Evolutionary conservation across 208 protist species (phyloP), one percentile per base, ranked within the genome.

Genomic region (Crithidia acanthocephali): DNA sequence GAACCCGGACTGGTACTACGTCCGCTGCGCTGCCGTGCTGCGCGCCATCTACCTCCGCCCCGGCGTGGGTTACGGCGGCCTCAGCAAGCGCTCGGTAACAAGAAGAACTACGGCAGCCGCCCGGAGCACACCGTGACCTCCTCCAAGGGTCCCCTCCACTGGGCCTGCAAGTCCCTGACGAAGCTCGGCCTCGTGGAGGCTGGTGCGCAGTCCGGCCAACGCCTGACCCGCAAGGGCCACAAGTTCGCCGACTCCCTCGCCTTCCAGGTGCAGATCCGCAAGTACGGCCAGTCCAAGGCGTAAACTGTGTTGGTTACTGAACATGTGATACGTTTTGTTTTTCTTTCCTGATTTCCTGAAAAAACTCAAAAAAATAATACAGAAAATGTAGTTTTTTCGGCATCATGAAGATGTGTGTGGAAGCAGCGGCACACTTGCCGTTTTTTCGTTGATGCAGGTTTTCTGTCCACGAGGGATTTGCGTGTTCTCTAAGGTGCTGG

Each of bases 1-100:
- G 80, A 97, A 99, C 88, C 86, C 93, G 66, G 98, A 99, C 91
- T 99, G 98, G 98, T 99, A 98, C 86, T 99, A 98, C 91, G 90
- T 99, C 82, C 97, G 98, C 75, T 92, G 87, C 77, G 98, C 98
- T 60, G 92, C 98, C 55, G 91, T 99, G 32, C 97, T 98, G 62
- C 98, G 98, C 84, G 94, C 96, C 73, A 84, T 99, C 67, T 99
- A 99, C 90, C 69, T 99, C 32, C 94, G 95, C 80, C 91, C 93
- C 45, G 95, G 95, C 68, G 88, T 93, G 27, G 97, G 98, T 80
- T 98, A 98, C 76, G 97, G 90, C 56, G 87, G 85, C 37, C 91
- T 98, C 47, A 95, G 87, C 87, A 95, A 96, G 83, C 89, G 89
- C 68, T 99, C 85, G 90, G 93, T 73, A 95, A 83, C 81, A 92